A percentile compares a stretch with the other conserved stretches of the same genome.
These are phyloP conservation scores for Ceratocystis huliohia DNA, from an alignment of 2,329 filamentous ascomycete species.

Conservation along the genomic window DNA sequence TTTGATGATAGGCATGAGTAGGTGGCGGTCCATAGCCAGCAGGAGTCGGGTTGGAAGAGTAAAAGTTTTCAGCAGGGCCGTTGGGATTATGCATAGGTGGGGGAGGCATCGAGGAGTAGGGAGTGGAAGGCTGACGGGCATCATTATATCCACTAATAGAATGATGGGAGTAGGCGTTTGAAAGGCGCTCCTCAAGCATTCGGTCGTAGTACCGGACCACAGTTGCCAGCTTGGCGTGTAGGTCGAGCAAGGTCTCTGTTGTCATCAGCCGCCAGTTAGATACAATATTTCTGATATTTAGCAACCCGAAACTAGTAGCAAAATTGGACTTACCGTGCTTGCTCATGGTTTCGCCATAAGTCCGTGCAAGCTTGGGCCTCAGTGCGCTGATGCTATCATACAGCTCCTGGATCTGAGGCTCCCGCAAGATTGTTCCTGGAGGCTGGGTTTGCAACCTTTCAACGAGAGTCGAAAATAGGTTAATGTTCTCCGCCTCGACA, in stretches of 20 bases:
- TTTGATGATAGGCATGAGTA: constrained; percentile 10
- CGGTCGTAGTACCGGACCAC: constrained; percentile 96
- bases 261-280: not conserved
- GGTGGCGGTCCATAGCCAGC: constrained; percentile 3
- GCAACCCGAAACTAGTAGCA: not conserved
- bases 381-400: constrained; percentile 95
- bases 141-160: constrained; percentile 41
- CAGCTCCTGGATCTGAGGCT: constrained; percentile 94
- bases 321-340: constrained; percentile 62
- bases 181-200: constrained; percentile 92
- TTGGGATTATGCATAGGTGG: constrained; percentile 37
- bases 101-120: constrained; percentile 59
- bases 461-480: constrained; percentile 84
- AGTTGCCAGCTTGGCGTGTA: constrained; percentile 89
- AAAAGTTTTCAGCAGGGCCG: constrained; percentile 64
- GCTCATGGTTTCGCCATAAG: constrained; percentile 98
- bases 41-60: constrained; percentile 42
- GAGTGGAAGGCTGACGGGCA: constrained; percentile 43
- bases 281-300: not conserved
- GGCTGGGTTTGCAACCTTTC: constrained; percentile 91
- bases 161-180: constrained; percentile 81
- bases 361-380: constrained; percentile 83
- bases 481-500: constrained; percentile 94
- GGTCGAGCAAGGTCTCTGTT: constrained; percentile 75
- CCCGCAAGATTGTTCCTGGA: constrained; percentile 86